Evolutionary conservation across 2,329 filamentous ascomycete genomes (phyloP).

Genomic region (Aciculosporium take): DNA sequence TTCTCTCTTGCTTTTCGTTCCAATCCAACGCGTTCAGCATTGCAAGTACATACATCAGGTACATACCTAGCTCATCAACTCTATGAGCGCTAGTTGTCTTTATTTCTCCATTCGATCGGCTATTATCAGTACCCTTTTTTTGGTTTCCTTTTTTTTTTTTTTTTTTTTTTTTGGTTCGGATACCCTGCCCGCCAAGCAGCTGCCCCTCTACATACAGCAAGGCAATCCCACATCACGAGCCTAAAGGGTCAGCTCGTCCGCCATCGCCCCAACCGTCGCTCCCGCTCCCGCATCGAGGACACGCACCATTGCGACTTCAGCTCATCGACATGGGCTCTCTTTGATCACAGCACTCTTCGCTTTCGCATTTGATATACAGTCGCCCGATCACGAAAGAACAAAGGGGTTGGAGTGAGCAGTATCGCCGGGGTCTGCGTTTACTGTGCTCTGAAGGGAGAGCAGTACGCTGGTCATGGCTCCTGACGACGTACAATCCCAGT

Average conservation of each 20-base stretch:
- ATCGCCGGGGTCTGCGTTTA: neutral
- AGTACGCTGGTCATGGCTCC: constrained; percentile 24
- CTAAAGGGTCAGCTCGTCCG: neutral
- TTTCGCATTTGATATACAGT: neutral
- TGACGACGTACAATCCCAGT: constrained; percentile 26
- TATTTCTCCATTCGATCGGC: neutral
- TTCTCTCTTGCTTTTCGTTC: neutral
- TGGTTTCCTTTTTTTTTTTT: neutral
- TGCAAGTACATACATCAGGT: neutral
- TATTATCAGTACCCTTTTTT: neutral
- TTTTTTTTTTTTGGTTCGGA: neutral
- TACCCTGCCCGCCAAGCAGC: too few relatives aligned
- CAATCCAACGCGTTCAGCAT: neutral
- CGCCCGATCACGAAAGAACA: neutral
- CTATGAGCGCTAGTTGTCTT: neutral
- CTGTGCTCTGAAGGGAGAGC: neutral
- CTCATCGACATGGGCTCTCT: constrained; percentile 14
- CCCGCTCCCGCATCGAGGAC: neutral
- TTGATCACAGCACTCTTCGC: constrained; percentile 9
- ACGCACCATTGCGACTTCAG: neutral
- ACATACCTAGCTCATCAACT: neutral
- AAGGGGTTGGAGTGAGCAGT: neutral
- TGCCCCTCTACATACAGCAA: too few relatives aligned
- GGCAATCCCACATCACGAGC: neutral
- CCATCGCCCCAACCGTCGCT: neutral